These are phyloP conservation scores for Yamadazyma kanchanaburiensis DNA, from an alignment of 1,139 yeast species.

Conservation along the genomic window DNA sequence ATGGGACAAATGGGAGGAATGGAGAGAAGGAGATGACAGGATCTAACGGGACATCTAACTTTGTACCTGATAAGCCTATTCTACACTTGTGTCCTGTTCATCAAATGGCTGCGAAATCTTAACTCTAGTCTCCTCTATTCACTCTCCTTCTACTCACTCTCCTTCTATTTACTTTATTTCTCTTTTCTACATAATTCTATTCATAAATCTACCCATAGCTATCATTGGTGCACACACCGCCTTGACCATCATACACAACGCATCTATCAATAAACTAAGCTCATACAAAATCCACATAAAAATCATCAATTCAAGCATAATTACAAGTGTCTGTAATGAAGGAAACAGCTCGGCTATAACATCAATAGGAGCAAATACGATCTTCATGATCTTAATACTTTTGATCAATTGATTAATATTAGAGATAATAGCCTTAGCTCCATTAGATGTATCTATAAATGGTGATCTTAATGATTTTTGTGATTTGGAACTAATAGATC, in stretches of 20 bases:
- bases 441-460: slow-evolving; percentile 12
- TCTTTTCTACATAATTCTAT: slow-evolving; percentile 30
- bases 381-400: slow-evolving; percentile 33
- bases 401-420: slow-evolving; percentile 35
- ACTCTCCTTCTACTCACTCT: too few species aligned
- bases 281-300: slow-evolving; percentile 45
- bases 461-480: neutral
- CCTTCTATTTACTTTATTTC: too few species aligned
- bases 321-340: slow-evolving; percentile 35
- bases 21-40: too few species aligned
- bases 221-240: slow-evolving; percentile 50
- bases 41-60: too few species aligned
- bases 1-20: too few species aligned
- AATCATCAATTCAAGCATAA: slow-evolving; percentile 34
- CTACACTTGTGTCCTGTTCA: too few species aligned
- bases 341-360: slow-evolving; percentile 39
- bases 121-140: too few species aligned
- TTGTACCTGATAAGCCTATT: too few species aligned
- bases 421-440: slow-evolving; percentile 21
- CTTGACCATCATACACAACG: slow-evolving; percentile 45
- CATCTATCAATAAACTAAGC: slow-evolving; percentile 41
- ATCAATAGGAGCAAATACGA: slow-evolving; percentile 43
- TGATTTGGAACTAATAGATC: too few species aligned
- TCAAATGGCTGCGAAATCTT: too few species aligned
- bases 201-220: slow-evolving; percentile 45